phyloP scores from a whole-genome alignment of 106 monocot genomes.

The Apostasia ramifera region DNA sequence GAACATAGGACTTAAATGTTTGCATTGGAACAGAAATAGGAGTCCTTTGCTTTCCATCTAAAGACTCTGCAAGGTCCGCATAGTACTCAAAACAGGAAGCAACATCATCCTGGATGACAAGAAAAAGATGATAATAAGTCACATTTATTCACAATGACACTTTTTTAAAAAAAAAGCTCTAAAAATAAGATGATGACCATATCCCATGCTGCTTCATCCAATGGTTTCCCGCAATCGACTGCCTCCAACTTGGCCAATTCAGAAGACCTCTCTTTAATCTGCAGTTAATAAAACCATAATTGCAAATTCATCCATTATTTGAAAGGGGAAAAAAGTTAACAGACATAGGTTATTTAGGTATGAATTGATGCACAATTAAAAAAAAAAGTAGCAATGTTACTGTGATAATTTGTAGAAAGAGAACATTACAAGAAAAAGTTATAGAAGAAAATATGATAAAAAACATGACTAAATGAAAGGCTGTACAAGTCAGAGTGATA shows the following conservation, averaged over 20 bases:
- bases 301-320: not conserved
- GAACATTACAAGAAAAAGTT: too few relatives aligned
- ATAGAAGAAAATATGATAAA: too few relatives aligned
- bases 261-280: conserved; percentile 82
- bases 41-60: conserved; percentile 72
- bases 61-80: conserved; percentile 88
- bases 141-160: not conserved
- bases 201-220: conserved; percentile 96
- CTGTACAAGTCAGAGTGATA: not conserved
- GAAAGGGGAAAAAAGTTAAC: not conserved
- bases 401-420: too few relatives aligned
- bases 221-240: conserved; percentile 94
- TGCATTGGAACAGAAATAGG: conserved; percentile 89
- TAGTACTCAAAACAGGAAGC: conserved; percentile 96
- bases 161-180: not conserved
- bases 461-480: not conserved
- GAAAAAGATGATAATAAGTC: not conserved
- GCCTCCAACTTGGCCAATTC: conserved; percentile 78
- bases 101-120: conserved; percentile 82
- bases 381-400: not conserved
- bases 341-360: not conserved
- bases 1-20: conserved; percentile 69
- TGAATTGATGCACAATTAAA: not conserved
- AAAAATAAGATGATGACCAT: conserved; percentile 36
- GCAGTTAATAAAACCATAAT: conserved; percentile 5